Evolutionary conservation across 2,329 filamentous ascomycete genomes (phyloP).

Genomic region (Chalaropsis ovoidea): DNA sequence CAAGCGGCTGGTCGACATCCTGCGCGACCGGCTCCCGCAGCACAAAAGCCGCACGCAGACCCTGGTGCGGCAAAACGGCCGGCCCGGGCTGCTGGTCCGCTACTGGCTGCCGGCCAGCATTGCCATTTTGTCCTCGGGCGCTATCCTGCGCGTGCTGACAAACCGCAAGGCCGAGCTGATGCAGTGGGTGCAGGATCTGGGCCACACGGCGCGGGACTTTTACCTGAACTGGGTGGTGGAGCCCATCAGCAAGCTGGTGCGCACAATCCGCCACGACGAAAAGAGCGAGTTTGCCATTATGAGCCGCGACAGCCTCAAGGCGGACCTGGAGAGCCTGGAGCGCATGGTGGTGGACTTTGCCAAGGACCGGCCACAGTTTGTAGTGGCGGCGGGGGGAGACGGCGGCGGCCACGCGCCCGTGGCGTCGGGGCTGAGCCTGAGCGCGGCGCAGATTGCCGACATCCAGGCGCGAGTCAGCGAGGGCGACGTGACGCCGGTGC

Average conservation of each 20-base stretch:
- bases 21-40: constrained; percentile 56
- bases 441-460: constrained; percentile 58
- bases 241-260: constrained; percentile 69
- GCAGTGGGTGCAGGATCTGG: constrained; percentile 69
- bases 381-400: constrained; percentile 26
- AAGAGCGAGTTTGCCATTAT: constrained; percentile 92
- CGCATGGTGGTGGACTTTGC: constrained; percentile 98
- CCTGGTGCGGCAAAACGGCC: constrained; percentile 56
- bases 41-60: constrained; percentile 50
- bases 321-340: constrained; percentile 83
- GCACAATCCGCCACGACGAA: constrained; percentile 86
- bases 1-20: constrained; percentile 56
- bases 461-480: constrained; percentile 74
- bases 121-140: constrained; percentile 72
- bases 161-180: constrained; percentile 67
- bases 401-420: constrained; percentile 32
- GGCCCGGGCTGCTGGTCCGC: constrained; percentile 62
- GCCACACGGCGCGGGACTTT: constrained; percentile 72
- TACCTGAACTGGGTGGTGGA: constrained; percentile 95
- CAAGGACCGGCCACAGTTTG: constrained; percentile 61
- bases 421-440: constrained; percentile 45
- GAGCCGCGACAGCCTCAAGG: constrained; percentile 82
- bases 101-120: constrained; percentile 77
- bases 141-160: constrained; percentile 67
- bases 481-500: constrained; percentile 83